A percentile compares a stretch with the other conserved stretches of the same genome.
Evolutionary conservation across 1,139 yeast genomes (phyloP).

Genomic region (Candida pseudoviswanathii): DNA sequence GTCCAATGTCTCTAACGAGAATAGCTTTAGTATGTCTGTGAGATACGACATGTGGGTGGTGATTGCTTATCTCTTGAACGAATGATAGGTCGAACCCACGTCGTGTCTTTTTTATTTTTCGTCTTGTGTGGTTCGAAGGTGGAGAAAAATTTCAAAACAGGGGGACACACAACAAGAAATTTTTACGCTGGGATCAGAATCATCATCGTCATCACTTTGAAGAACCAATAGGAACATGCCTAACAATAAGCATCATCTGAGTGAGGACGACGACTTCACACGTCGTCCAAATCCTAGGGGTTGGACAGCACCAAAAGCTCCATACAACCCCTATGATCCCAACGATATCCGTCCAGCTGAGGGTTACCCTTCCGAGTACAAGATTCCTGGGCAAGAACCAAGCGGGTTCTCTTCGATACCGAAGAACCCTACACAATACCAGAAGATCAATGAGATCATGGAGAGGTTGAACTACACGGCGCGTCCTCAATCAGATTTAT

Average conservation of each 20-base stretch:
- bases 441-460: constrained; percentile 73
- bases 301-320: constrained; percentile 81
- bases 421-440: constrained; percentile 67
- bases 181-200: no score
- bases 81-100: no score
- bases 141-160: not conserved
- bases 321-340: constrained; percentile 85
- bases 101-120: not conserved
- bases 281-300: constrained; percentile 82
- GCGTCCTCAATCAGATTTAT: constrained; percentile 69
- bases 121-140: not conserved
- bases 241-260: not conserved
- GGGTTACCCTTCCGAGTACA: constrained; percentile 83
- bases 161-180: no score
- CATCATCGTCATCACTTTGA: no score
- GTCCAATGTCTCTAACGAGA: constrained; percentile 78
- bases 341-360: constrained; percentile 74
- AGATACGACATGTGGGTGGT: constrained; percentile 16
- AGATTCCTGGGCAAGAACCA: constrained; percentile 56
- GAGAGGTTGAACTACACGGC: constrained; percentile 75
- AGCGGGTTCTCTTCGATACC: constrained; percentile 65
- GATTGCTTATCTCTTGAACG: not conserved
- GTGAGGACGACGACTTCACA: constrained; percentile 16
- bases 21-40: constrained; percentile 40
- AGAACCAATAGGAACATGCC: not conserved